Evolutionary conservation across 2,329 filamentous ascomycete genomes (phyloP).

Genomic region (Sporothrix humicola): DNA sequence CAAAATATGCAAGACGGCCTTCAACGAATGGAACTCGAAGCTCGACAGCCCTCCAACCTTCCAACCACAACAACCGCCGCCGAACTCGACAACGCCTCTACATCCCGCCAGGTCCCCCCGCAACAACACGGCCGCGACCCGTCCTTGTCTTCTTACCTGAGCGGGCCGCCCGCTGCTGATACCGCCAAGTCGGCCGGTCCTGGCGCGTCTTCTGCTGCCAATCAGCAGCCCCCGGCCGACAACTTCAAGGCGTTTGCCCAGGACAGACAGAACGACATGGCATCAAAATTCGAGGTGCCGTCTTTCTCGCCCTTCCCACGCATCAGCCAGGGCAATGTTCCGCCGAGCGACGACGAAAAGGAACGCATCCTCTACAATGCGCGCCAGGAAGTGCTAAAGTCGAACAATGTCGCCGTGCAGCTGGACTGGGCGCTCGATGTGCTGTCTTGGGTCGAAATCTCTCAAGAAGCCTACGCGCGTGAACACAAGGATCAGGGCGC

Average conservation of each 20-base stretch:
- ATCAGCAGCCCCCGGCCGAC: conserved; percentile 32
- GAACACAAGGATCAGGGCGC: conserved; percentile 56
- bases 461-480: conserved; percentile 75
- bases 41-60: conserved; percentile 55
- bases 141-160: conserved; percentile 50
- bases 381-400: conserved; percentile 81
- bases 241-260: conserved; percentile 52
- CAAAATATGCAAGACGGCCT: conserved; percentile 96
- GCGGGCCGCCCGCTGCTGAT: conserved; percentile 39
- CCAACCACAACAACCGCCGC: conserved; percentile 41
- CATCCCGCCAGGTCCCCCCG: conserved; percentile 6
- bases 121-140: conserved; percentile 53
- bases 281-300: conserved; percentile 61
- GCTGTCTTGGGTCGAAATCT: conserved; percentile 84
- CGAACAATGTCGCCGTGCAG: conserved; percentile 95
- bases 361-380: conserved; percentile 88
- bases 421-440: conserved; percentile 95
- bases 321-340: conserved; percentile 84
- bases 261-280: conserved; percentile 47
- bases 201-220: conserved; percentile 35
- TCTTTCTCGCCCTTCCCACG: conserved; percentile 93
- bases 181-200: conserved; percentile 38
- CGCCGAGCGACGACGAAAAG: conserved; percentile 91
- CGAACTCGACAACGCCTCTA: conserved; percentile 37
- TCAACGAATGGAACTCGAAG: conserved; percentile 86